Evolutionary conservation across 1,284 basidiomycete genomes (phyloP).

Genomic region (Pyrrhoderma lamaoense): DNA sequence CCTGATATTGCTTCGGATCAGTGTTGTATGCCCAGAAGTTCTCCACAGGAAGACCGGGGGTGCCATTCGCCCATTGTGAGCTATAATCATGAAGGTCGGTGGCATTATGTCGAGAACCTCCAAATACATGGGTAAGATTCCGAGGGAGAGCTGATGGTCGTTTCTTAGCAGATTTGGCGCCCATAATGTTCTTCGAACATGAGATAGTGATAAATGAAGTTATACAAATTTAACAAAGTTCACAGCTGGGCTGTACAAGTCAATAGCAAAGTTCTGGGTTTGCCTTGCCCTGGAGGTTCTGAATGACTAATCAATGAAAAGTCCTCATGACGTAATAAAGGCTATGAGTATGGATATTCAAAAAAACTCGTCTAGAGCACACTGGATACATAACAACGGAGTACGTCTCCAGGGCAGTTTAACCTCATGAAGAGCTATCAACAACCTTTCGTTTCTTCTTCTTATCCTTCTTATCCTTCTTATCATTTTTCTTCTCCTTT

Average conservation of each 20-base stretch:
- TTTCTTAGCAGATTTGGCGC: slow-evolving; percentile 1
- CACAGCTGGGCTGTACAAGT: too few relatives aligned
- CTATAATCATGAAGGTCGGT: neutral
- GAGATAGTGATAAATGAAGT: too few relatives aligned
- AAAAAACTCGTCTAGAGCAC: neutral
- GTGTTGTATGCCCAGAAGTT: neutral
- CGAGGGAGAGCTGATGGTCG: neutral
- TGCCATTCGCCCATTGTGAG: neutral
- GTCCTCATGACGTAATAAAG: too few relatives aligned
- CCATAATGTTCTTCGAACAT: neutral
- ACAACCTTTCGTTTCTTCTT: slow-evolving; percentile 15
- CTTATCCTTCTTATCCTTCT: slow-evolving; percentile 19
- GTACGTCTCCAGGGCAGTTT: too few relatives aligned
- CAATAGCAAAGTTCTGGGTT: too few relatives aligned
- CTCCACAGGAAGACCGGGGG: slow-evolving; percentile 3
- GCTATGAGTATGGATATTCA: neutral
- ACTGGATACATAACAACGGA: too few relatives aligned
- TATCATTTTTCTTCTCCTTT: slow-evolving; percentile 9
- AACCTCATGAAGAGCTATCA: neutral
- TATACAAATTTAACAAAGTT: too few relatives aligned
- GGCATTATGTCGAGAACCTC: slow-evolving; percentile 4
- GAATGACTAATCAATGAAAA: too few relatives aligned
- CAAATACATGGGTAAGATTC: slow-evolving; percentile 1
- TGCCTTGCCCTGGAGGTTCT: too few relatives aligned
- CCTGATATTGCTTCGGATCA: neutral